phyloP scores from a whole-genome alignment of 192 early-diverging fungal genomes.

The Dissophora ornata region DNA sequence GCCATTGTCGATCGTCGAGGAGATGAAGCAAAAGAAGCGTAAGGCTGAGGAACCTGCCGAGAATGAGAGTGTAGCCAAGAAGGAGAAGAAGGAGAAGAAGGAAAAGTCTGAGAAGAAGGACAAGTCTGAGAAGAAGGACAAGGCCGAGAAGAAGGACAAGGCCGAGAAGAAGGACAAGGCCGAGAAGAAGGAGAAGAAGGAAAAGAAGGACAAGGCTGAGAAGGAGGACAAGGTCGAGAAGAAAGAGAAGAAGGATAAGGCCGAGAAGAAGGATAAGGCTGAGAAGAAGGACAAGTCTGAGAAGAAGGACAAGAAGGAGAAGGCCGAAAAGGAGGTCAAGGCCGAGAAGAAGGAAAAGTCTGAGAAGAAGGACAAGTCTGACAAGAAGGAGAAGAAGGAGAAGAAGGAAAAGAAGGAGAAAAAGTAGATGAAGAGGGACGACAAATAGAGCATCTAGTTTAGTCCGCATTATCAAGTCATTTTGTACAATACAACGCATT shows the following conservation, averaged over 20 bases:
- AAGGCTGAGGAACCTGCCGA: constrained; percentile 45
- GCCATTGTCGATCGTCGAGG: constrained; percentile 52
- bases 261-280: constrained; percentile 35
- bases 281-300: constrained; percentile 2
- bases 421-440: constrained; percentile 10
- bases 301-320: constrained; percentile 24
- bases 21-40: constrained; percentile 57
- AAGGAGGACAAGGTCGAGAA: constrained; percentile 19
- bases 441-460: constrained; percentile 1
- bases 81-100: constrained; percentile 40
- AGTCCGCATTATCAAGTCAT: neutral
- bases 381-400: constrained; percentile 18
- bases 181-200: constrained; percentile 36
- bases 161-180: constrained; percentile 40
- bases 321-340: constrained; percentile 13
- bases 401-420: constrained; percentile 26
- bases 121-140: constrained; percentile 19
- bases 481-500: constrained; percentile 5
- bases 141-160: constrained; percentile 29
- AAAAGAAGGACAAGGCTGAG: constrained; percentile 19
- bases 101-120: constrained; percentile 29
- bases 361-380: constrained; percentile 29
- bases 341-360: constrained; percentile 31
- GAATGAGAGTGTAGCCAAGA: constrained; percentile 24
- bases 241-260: constrained; percentile 36